Percentiles rank a stretch among this genome's conserved stretches.
These are phyloP conservation scores for Claviceps sp. DNA, from an alignment of 2,329 filamentous ascomycete species.

Conservation along the genomic window DNA sequence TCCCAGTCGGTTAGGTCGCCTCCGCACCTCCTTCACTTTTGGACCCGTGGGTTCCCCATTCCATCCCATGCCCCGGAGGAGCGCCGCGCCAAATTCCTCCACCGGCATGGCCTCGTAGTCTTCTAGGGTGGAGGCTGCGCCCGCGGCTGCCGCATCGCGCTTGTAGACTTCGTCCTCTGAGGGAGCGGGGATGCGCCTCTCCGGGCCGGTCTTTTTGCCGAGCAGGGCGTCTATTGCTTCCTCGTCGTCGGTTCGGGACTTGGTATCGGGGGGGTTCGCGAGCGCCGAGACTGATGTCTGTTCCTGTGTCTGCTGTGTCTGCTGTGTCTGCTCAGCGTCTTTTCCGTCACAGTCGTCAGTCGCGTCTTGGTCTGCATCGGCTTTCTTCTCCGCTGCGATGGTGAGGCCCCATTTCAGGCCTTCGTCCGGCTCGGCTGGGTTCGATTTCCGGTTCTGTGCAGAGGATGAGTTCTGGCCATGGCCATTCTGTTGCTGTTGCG, in stretches of 20 bases:
- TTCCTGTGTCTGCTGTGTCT: neutral
- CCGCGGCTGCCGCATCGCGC: constrained; percentile 56
- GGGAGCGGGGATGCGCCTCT: constrained; percentile 37
- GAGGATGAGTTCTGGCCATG: neutral
- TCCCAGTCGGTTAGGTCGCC: constrained; percentile 69
- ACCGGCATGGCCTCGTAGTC: constrained; percentile 85
- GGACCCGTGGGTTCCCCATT: constrained; percentile 50
- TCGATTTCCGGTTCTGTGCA: constrained; percentile 1
- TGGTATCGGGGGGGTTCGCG: neutral
- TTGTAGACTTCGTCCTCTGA: constrained; percentile 57
- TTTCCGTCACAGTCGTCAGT: neutral
- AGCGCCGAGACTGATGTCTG: too few species aligned
- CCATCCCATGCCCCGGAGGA: constrained; percentile 92
- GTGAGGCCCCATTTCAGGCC: constrained; percentile 36
- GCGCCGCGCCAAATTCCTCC: constrained; percentile 83
- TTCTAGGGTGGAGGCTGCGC: constrained; percentile 62
- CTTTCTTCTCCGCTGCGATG: constrained; percentile 27
- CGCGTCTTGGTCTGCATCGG: neutral
- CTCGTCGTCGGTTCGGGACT: constrained; percentile 23
- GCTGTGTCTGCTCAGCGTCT: neutral
- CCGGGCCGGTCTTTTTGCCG: constrained; percentile 29
- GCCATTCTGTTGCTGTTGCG: constrained; percentile 28
- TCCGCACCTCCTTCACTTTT: constrained; percentile 48
- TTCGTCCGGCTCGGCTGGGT: neutral
- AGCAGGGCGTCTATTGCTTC: constrained; percentile 56